These are phyloP conservation scores for Hypholoma fasciculare DNA, from an alignment of 768 basidiomycete genomes.

Conservation along the genomic window DNA sequence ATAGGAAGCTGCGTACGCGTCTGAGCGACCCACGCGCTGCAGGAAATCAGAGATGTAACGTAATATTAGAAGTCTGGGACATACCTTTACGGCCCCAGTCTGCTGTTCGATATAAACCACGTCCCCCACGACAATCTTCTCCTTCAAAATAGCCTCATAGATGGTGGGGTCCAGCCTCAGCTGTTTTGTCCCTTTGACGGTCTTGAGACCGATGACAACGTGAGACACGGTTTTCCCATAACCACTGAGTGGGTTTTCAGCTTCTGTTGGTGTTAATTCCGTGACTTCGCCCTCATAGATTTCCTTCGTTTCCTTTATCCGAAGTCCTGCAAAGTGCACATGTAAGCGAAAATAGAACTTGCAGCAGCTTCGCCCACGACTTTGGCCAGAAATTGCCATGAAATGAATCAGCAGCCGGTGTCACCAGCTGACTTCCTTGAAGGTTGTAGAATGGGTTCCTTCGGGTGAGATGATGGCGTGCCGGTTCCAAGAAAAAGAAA, in stretches of 20 bases:
- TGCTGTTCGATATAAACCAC: slow-evolving; percentile 95
- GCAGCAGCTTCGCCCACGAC: neutral
- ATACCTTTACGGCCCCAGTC: slow-evolving; percentile 92
- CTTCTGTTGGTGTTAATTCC: slow-evolving; percentile 92
- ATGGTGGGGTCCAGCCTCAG: slow-evolving; percentile 92
- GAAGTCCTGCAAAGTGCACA: slow-evolving; percentile 58
- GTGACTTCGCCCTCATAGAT: slow-evolving; percentile 99
- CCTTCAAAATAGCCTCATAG: slow-evolving; percentile 96
- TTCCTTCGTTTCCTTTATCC: slow-evolving; percentile 99
- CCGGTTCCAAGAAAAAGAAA: neutral
- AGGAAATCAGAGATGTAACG: slow-evolving; percentile 7
- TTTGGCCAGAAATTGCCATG: neutral
- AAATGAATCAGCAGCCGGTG: neutral
- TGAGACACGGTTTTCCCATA: slow-evolving; percentile 99
- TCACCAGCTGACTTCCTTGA: neutral
- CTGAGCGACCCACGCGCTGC: slow-evolving; percentile 93
- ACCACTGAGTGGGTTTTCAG: slow-evolving; percentile 95
- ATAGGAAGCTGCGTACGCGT: slow-evolving; percentile 96
- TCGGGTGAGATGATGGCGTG: neutral
- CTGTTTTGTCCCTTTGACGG: slow-evolving; percentile 91
- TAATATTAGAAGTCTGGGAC: slow-evolving; percentile 14
- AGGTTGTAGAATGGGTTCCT: neutral
- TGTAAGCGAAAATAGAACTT: slow-evolving; percentile 2
- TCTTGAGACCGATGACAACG: slow-evolving; percentile 94
- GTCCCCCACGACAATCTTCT: slow-evolving; percentile 95